Percentiles rank a stretch among this genome's conserved stretches.
Evolutionary conservation across 1,139 yeast genomes (phyloP).

Genomic region (Blastobotrys persicus): DNA sequence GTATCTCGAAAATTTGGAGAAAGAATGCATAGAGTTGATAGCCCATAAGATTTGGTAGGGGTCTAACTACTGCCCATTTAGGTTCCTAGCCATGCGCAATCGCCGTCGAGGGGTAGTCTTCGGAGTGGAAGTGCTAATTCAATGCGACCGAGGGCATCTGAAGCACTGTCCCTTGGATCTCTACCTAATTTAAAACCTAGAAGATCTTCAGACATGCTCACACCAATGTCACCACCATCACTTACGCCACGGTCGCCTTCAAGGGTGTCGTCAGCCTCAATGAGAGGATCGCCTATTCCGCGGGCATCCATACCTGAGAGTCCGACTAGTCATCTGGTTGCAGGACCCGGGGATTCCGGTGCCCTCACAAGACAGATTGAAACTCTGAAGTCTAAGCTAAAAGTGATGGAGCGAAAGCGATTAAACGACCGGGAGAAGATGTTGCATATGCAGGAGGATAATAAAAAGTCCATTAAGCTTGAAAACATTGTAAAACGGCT

Average conservation of each 20-base stretch:
- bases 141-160: conserved; percentile 1
- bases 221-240: background rate
- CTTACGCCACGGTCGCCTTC: background rate
- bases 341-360: conserved; percentile 7
- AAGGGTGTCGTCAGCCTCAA: background rate
- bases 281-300: background rate
- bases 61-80: too few relatives aligned
- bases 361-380: conserved; percentile 29
- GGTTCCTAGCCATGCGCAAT: background rate
- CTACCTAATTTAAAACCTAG: conserved; percentile 5
- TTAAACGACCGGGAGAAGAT: conserved; percentile 32
- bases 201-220: conserved; percentile 2
- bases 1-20: too few relatives aligned
- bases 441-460: conserved; percentile 27
- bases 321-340: background rate
- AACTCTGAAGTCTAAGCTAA: conserved; percentile 32
- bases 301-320: background rate
- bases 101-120: background rate
- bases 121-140: background rate
- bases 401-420: conserved; percentile 34
- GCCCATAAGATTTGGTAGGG: too few relatives aligned
- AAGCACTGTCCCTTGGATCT: background rate
- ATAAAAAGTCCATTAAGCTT: conserved; percentile 34
- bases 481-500: conserved; percentile 43
- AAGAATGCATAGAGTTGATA: too few relatives aligned